Evolutionary conservation across 106 monocot species (phyloP).

Genomic region (Gastrodia elata): DNA sequence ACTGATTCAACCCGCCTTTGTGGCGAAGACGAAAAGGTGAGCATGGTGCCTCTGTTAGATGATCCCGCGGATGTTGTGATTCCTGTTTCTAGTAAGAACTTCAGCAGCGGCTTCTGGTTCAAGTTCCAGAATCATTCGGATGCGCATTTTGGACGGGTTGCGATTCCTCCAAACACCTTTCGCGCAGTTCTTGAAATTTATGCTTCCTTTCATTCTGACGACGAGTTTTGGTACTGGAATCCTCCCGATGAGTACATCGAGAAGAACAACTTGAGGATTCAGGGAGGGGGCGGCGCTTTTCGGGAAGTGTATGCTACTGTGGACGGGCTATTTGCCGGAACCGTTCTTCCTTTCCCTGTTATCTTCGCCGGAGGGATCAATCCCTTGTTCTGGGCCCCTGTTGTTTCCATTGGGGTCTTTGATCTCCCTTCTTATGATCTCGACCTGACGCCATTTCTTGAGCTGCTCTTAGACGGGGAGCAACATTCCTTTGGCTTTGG

Average conservation of each 20-base stretch:
- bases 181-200: constrained; percentile 61
- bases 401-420: constrained; percentile 59
- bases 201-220: constrained; percentile 49
- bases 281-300: constrained; percentile 52
- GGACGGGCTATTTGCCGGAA: constrained; percentile 33
- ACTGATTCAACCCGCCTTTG: neutral
- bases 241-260: constrained; percentile 51
- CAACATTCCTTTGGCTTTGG: constrained; percentile 42
- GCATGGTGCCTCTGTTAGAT: constrained; percentile 1
- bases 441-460: constrained; percentile 68
- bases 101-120: constrained; percentile 54
- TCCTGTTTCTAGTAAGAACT: constrained; percentile 38
- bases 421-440: constrained; percentile 58
- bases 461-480: constrained; percentile 38
- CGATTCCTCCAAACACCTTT: constrained; percentile 50
- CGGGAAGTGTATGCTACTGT: constrained; percentile 39
- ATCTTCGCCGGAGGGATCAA: constrained; percentile 70
- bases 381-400: constrained; percentile 63
- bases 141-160: constrained; percentile 9
- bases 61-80: constrained; percentile 52
- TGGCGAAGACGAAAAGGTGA: constrained; percentile 6
- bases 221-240: constrained; percentile 87
- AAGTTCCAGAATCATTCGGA: constrained; percentile 39
- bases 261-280: constrained; percentile 54
- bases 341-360: constrained; percentile 52